A percentile compares a stretch with the other conserved stretches of the same genome.
Evolutionary conservation across 208 protist species (phyloP).

Genomic region (Trypanosoma cruzi): DNA sequence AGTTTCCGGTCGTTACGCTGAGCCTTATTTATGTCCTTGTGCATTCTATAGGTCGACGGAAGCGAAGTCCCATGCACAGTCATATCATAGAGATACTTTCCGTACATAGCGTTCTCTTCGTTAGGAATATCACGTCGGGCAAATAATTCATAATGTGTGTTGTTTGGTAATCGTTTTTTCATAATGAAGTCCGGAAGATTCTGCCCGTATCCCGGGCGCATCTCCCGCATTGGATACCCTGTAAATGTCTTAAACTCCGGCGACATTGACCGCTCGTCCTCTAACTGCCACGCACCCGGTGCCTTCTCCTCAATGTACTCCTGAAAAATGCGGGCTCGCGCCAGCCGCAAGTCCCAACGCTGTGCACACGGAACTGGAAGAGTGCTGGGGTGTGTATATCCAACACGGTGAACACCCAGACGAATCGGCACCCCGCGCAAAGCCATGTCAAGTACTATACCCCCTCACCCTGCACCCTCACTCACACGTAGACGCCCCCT

Average conservation of each 20-base stretch:
- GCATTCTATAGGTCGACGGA: constrained; percentile 87
- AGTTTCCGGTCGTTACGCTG: constrained; percentile 92
- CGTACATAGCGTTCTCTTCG: constrained; percentile 92
- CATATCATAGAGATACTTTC: constrained; percentile 87
- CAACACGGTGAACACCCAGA: constrained; percentile 71
- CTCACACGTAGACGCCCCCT: neutral
- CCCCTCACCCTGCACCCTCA: neutral
- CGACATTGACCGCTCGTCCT: constrained; percentile 91
- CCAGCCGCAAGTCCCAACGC: constrained; percentile 87
- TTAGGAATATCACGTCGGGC: constrained; percentile 87
- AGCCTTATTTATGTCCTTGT: constrained; percentile 93
- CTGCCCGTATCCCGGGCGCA: constrained; percentile 88
- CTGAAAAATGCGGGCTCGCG: constrained; percentile 85
- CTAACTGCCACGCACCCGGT: constrained; percentile 87
- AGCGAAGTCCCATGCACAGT: constrained; percentile 88
- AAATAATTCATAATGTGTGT: constrained; percentile 92
- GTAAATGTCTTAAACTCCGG: constrained; percentile 92
- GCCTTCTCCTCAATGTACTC: constrained; percentile 92
- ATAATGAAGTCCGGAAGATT: constrained; percentile 87
- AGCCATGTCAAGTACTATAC: constrained; percentile 7
- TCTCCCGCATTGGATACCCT: constrained; percentile 83
- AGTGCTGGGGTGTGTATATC: constrained; percentile 61
- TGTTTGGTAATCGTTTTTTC: constrained; percentile 90
- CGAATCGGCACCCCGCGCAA: constrained; percentile 18
- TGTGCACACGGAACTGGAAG: constrained; percentile 86